Evolutionary conservation across 352 stramenopile genomes (phyloP).

Genomic region (Pythium brachiatum): DNA sequence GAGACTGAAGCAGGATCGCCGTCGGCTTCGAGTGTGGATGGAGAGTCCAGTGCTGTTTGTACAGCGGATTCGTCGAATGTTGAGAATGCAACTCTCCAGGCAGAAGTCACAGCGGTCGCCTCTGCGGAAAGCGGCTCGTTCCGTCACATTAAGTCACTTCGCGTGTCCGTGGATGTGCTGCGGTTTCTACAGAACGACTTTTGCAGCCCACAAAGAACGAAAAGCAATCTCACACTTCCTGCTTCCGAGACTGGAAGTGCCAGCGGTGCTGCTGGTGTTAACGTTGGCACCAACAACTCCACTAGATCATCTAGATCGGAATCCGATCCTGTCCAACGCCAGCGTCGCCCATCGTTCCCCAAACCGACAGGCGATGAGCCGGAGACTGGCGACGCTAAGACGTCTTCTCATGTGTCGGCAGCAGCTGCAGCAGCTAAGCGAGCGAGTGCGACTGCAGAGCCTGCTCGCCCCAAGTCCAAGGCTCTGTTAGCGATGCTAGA

Average conservation of each 20-base stretch:
- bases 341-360: constrained; percentile 7
- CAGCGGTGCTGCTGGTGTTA: background rate
- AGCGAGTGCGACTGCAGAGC: constrained; percentile 5
- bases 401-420: background rate
- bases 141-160: constrained; percentile 48
- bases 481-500: constrained; percentile 17
- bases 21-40: background rate
- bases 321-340: background rate
- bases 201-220: constrained; percentile 36
- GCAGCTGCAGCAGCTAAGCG: background rate
- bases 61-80: background rate
- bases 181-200: constrained; percentile 74
- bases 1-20: background rate
- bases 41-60: background rate
- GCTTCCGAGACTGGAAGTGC: constrained; percentile 9
- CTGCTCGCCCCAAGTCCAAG: constrained; percentile 29
- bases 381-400: background rate
- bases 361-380: background rate
- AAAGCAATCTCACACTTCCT: constrained; percentile 16
- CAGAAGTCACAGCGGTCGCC: background rate
- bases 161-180: constrained; percentile 60
- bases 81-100: background rate
- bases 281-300: background rate
- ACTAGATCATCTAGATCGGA: background rate
- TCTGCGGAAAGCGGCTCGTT: constrained; percentile 22